A percentile compares a stretch with the other conserved stretches of the same genome.
These are phyloP conservation scores for Phaeosphaeriaceae sp. DNA, from an alignment of 2,329 filamentous ascomycete species.

Conservation along the genomic window DNA sequence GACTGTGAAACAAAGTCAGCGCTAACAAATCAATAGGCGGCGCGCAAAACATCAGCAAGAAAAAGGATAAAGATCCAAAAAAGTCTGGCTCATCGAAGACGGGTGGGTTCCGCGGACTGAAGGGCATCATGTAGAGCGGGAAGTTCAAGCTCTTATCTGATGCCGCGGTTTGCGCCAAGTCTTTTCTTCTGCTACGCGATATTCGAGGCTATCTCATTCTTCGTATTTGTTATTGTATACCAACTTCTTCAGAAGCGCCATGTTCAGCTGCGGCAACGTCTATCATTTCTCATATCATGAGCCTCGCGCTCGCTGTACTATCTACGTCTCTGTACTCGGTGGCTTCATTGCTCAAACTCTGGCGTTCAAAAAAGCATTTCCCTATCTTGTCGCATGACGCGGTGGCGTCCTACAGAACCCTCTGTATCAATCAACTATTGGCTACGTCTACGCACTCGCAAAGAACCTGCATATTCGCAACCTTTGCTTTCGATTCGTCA, in stretches of 20 bases:
- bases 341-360: neutral
- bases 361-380: slow-evolving; percentile 1
- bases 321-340: neutral
- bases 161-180: neutral
- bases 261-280: too few species aligned
- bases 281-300: too few species aligned
- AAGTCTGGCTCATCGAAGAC: slow-evolving; percentile 54
- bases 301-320: neutral
- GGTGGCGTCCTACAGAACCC: neutral
- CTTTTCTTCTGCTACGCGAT: neutral
- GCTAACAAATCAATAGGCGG: slow-evolving; percentile 51
- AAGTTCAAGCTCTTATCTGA: neutral
- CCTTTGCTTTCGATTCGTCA: neutral
- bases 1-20: slow-evolving; percentile 32
- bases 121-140: slow-evolving; percentile 42
- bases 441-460: neutral
- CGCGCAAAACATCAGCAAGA: slow-evolving; percentile 63
- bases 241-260: too few species aligned
- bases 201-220: too few species aligned
- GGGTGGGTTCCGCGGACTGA: slow-evolving; percentile 51
- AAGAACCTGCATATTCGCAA: neutral
- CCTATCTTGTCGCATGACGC: neutral
- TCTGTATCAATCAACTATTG: neutral
- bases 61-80: slow-evolving; percentile 57
- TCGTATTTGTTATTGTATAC: too few species aligned